Evolutionary conservation across 1,284 basidiomycete species (phyloP).

Genomic region (Exsudoporus floridanus): DNA sequence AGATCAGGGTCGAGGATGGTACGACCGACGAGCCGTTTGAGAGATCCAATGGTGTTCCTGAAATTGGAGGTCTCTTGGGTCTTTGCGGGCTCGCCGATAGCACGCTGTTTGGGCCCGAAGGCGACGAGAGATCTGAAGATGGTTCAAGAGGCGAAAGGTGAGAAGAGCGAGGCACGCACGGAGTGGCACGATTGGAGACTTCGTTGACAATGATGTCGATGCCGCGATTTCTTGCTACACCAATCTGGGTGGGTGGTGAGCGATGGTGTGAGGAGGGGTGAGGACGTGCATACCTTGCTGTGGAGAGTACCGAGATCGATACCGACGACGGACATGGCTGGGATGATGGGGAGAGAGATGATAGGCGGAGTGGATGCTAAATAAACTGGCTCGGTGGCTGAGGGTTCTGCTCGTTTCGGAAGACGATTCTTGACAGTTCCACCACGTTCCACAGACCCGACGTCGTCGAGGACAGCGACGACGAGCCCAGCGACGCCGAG

Average conservation of each 20-base stretch:
- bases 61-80: constrained; percentile 98
- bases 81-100: constrained; percentile 91
- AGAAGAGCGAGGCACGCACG: constrained; percentile 52
- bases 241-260: constrained; percentile 58
- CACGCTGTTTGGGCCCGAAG: constrained; percentile 85
- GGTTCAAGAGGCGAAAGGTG: neutral
- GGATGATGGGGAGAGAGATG: neutral
- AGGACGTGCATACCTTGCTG: constrained; percentile 61
- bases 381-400: constrained; percentile 18
- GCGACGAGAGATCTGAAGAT: constrained; percentile 79
- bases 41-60: constrained; percentile 88
- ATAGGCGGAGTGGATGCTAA: constrained; percentile 10
- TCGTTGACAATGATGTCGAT: constrained; percentile 97
- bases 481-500: neutral
- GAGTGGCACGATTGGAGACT: constrained; percentile 91
- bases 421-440: constrained; percentile 28
- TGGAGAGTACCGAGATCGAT: constrained; percentile 88
- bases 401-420: constrained; percentile 28
- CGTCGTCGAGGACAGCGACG: neutral
- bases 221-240: constrained; percentile 88
- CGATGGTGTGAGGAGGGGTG: neutral
- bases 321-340: constrained; percentile 83
- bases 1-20: constrained; percentile 77
- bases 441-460: constrained; percentile 24
- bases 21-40: constrained; percentile 87